These are phyloP conservation scores for Hypoxylon rickii DNA, from an alignment of 495 filamentous ascomycete genomes.

Conservation along the genomic window DNA sequence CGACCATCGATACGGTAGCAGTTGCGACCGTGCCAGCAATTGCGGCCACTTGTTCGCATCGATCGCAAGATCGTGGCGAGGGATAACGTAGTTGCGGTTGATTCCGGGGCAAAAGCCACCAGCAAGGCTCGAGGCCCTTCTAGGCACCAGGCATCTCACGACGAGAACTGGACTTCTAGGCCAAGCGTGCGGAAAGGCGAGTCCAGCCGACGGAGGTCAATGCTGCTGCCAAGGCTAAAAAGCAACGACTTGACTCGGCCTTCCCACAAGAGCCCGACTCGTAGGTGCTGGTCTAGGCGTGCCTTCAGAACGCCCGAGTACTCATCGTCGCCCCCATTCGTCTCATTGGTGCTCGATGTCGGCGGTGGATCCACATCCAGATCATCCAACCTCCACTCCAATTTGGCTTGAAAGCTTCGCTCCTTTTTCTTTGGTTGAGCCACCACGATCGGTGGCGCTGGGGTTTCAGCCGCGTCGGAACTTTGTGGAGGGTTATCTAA, in stretches of 20 bases:
- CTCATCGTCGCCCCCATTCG: conserved; percentile 55
- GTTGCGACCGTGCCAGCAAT: conserved; percentile 9
- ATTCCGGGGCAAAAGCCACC: neutral
- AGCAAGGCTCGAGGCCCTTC: neutral
- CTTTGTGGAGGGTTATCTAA: conserved; percentile 41
- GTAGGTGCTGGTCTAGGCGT: conserved; percentile 80
- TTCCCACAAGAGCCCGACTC: conserved; percentile 89
- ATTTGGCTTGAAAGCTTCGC: conserved; percentile 58
- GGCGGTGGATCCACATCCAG: conserved; percentile 12
- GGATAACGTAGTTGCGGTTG: neutral
- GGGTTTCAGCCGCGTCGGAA: conserved; percentile 41
- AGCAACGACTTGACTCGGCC: conserved; percentile 89
- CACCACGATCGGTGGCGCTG: conserved; percentile 45
- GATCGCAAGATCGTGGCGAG: too few species aligned
- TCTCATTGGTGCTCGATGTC: conserved; percentile 28
- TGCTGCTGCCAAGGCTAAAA: conserved; percentile 81
- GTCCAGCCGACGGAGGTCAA: conserved; percentile 73
- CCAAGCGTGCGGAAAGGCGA: conserved; percentile 77
- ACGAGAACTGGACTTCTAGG: conserved; percentile 89
- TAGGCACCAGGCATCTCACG: conserved; percentile 58
- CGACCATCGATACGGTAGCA: neutral
- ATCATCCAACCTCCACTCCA: conserved; percentile 59
- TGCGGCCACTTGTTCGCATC: too few species aligned
- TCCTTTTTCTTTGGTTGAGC: conserved; percentile 39
- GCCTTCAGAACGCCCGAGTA: conserved; percentile 90